phyloP scores from a whole-genome alignment of 2,329 filamentous ascomycete genomes.

The Sporothrix phasma region DNA sequence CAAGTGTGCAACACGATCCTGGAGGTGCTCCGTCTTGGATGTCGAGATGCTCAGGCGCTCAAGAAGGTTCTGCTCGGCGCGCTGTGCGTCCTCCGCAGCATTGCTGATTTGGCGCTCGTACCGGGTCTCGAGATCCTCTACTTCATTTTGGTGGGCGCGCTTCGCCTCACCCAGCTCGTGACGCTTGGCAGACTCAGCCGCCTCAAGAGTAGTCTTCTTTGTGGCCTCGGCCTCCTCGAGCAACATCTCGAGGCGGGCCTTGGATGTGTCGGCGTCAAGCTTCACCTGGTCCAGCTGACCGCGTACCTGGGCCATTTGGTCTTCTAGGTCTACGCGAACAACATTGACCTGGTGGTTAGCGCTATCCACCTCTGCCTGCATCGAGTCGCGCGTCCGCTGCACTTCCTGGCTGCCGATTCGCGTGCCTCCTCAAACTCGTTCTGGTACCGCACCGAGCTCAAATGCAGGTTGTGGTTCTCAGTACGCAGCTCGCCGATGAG shows the following conservation, averaged over 20 bases:
- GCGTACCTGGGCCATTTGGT: conserved; percentile 62
- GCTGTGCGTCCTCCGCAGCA: conserved; percentile 69
- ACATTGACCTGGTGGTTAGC: conserved; percentile 80
- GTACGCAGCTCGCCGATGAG: conserved; percentile 47
- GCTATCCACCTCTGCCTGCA: conserved; percentile 73
- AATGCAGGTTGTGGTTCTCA: conserved; percentile 64
- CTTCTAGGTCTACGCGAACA: conserved; percentile 71
- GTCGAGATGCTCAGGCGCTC: conserved; percentile 75
- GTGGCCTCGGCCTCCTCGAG: conserved; percentile 69
- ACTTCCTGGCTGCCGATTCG: conserved; percentile 73
- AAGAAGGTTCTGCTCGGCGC: conserved; percentile 66
- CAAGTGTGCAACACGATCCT: conserved; percentile 73
- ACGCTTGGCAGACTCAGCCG: conserved; percentile 25
- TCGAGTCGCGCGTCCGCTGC: conserved; percentile 64
- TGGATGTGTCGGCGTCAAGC: conserved; percentile 70
- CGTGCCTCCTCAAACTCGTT: conserved; percentile 77
- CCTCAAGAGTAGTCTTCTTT: conserved; percentile 30
- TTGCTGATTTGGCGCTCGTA: conserved; percentile 66
- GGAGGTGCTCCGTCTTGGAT: conserved; percentile 73
- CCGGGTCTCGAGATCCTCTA: conserved; percentile 66
- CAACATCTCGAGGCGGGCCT: conserved; percentile 72
- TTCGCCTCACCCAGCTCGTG: conserved; percentile 40
- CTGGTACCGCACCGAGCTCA: conserved; percentile 58
- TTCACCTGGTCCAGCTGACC: conserved; percentile 66
- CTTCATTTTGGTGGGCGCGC: conserved; percentile 54